Base-by-base conservation (phyloP, 2,329 filamentous ascomycete species). In the Drechslera avenae region DNA sequence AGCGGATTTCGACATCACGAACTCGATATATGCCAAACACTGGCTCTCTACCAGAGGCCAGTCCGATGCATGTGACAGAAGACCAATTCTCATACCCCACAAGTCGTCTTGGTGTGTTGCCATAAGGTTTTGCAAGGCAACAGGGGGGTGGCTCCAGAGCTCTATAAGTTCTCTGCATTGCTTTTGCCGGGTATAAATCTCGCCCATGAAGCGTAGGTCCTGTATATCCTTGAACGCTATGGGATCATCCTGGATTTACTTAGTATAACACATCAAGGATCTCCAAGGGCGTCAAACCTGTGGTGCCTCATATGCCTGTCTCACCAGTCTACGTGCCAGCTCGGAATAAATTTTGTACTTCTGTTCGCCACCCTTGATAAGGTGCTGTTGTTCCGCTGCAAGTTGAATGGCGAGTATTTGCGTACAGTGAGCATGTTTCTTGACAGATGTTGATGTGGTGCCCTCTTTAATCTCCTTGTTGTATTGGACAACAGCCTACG, bases 161-260 rank as follows among this genome's bases (percentile, higher is more conserved):
- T 63, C 39, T n/a, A 66, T 37, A 1, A 73, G 56, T 35, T 72
- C 67, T 14, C 42, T 47, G 13, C 39, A 55, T 18, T 57, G 58
- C 12, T 51, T 41, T 50, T 71, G 69, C 16, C 64, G 57, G 21
- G 51, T 32, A 34, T 64, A 72, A 26, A 73, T 62, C 12, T 65
- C 57, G 6, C 57, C 62, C 66, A 72, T 71, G 41, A 73, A 72
- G 16, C 68, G 66, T 21, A 73, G 45, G 48, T 72, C 69, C 10
- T 66, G 58, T 41, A 70, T 67, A 21, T 64, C 60, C 18, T 66
- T 59, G 17, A 72, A 54, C 37, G 62, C 62, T 39, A 68, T 62
- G 0, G 55, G 46, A 17, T 69, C 62, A 37, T 59, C 61, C 68
- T 72, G 37, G 12, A 33, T 16, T 2, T 7, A 5, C 48, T 69